Percentiles rank a stretch among this genome's conserved stretches.
phyloP scores from a whole-genome alignment of 78 protist genomes.

The Chrysochromulina parva region DNA sequence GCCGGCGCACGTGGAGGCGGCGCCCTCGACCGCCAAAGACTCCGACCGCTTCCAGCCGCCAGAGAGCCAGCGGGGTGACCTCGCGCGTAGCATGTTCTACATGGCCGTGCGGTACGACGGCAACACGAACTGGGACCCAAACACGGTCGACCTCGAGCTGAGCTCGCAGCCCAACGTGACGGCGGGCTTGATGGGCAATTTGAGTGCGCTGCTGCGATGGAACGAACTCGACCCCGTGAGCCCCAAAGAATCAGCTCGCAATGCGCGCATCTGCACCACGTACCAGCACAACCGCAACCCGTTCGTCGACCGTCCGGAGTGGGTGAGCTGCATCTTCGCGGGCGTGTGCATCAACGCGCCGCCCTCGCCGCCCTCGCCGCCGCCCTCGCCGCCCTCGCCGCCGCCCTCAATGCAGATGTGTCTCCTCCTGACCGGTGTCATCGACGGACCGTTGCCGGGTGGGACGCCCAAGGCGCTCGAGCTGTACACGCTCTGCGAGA shows the following conservation, averaged over 20 bases:
- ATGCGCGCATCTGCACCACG: background rate
- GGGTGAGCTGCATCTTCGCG: background rate
- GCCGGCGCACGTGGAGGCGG: background rate
- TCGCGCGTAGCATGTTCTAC: background rate
- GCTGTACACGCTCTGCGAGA: too few relatives aligned
- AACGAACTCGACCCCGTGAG: background rate
- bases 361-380: too few relatives aligned
- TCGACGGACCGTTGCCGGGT: too few relatives aligned
- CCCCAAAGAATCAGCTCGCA: background rate
- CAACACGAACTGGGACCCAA: background rate
- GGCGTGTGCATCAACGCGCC: too few relatives aligned
- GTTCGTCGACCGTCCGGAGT: background rate
- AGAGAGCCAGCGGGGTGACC: background rate
- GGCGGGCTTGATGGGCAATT: background rate
- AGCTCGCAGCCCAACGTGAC: background rate
- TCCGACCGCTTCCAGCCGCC: background rate
- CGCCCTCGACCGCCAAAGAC: background rate
- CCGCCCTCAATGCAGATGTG: too few relatives aligned
- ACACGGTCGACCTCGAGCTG: too few relatives aligned
- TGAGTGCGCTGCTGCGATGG: background rate
- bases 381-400: too few relatives aligned
- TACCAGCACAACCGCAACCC: background rate
- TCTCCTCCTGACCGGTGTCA: too few relatives aligned
- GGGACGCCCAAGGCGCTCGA: too few relatives aligned
- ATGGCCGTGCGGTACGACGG: background rate